Percentiles rank a stretch among this genome's conserved stretches.
Conservation (phyloP, 225 moss, liverwort and hornwort species). For the Polytrichum formosum region DNA sequence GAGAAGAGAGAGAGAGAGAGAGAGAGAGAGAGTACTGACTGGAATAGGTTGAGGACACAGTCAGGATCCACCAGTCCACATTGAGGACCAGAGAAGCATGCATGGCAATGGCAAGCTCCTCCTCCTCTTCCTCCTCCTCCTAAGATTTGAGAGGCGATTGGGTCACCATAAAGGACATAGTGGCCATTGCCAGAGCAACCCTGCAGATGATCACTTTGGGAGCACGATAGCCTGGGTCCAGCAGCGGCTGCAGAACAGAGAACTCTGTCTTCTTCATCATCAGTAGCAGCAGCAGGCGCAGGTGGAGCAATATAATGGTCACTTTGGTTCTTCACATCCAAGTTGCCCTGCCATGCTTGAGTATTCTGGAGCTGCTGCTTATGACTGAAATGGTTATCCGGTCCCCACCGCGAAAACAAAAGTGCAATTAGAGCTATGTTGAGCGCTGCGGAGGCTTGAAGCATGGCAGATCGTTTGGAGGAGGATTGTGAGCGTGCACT, state of each 20-base stretch:
- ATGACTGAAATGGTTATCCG: neutral
- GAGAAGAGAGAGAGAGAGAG: too few species aligned
- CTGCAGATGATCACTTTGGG: constrained; percentile 35
- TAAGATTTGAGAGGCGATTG: too few species aligned
- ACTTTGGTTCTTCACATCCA: neutral
- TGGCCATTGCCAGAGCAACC: constrained; percentile 56
- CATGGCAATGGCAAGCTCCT: constrained; percentile 49
- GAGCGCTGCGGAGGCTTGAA: constrained; percentile 6
- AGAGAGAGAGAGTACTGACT: constrained; percentile 25
- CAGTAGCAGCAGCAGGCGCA: too few species aligned
- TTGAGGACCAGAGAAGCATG: constrained; percentile 43
- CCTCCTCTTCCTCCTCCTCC: neutral
- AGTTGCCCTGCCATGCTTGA: neutral
- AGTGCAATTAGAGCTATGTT: constrained; percentile 7
- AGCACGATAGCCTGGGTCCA: constrained; percentile 28
- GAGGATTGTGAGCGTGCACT: neutral
- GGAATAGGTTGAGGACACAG: constrained; percentile 49
- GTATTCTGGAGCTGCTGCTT: neutral
- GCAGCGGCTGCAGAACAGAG: constrained; percentile 3
- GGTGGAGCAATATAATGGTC: neutral
- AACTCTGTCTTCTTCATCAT: neutral
- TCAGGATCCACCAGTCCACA: constrained; percentile 31
- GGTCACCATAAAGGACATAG: constrained; percentile 19
- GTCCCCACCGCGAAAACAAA: neutral
- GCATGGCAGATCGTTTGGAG: neutral